Conservation (phyloP, 495 filamentous ascomycete genomes). For the Trichoderma gamsii region DNA sequence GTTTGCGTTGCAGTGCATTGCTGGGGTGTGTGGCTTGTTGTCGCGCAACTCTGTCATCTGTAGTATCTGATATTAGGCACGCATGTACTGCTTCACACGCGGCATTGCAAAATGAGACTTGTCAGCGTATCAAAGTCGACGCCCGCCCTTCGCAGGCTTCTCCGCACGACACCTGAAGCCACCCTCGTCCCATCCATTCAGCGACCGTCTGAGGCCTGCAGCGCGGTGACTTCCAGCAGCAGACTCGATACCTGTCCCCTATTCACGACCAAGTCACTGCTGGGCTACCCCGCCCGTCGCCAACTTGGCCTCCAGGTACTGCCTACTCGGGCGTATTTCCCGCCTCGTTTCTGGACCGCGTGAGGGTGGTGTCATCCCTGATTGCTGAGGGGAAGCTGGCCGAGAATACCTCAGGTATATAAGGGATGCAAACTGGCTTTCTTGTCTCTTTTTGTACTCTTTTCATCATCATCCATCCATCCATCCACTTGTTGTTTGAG, state of each 20-base stretch:
- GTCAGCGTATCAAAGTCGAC: too few species aligned
- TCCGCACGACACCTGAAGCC: too few species aligned
- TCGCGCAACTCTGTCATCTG: too few species aligned
- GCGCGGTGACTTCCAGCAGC: not conserved
- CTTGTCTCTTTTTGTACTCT: not conserved
- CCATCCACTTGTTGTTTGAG: not conserved
- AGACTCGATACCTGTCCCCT: not conserved
- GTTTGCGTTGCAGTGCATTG: too few species aligned
- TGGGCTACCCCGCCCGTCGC: not conserved
- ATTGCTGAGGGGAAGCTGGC: not conserved
- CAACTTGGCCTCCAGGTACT: not conserved
- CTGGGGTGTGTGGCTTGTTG: too few species aligned
- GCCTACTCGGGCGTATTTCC: not conserved
- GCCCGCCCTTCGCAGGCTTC: too few species aligned
- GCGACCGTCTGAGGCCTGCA: too few species aligned
- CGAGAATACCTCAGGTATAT: not conserved
- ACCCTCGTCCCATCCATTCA: too few species aligned
- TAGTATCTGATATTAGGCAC: too few species aligned
- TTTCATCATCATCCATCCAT: not conserved
- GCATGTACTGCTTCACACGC: not conserved
- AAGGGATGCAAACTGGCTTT: not conserved
- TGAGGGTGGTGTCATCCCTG: conserved; percentile 14
- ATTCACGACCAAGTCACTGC: not conserved
- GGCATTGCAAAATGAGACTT: not conserved
- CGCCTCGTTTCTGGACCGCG: not conserved